These are phyloP conservation scores for Kokia cookei DNA, from an alignment of 441 rosid genomes.

Conservation along the genomic window DNA sequence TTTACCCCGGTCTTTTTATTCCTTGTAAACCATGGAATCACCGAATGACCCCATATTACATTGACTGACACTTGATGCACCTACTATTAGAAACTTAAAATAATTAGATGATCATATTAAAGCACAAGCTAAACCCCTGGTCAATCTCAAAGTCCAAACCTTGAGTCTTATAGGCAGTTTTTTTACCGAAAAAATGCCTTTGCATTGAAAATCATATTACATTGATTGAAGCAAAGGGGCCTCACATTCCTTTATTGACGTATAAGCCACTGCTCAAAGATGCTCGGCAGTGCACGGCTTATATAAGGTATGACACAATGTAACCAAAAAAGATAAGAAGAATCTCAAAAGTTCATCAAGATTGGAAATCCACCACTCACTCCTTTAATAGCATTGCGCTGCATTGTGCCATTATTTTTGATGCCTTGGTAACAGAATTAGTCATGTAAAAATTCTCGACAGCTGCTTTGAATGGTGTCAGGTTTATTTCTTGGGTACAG, in stretches of 20 bases:
- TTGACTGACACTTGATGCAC: no score
- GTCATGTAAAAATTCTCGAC: constrained; percentile 92
- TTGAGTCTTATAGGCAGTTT: no score
- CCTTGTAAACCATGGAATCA: no score
- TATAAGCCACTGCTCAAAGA: constrained; percentile 10
- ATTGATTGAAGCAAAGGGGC: constrained; percentile 1
- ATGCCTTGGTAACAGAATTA: constrained; percentile 84
- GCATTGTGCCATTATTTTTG: constrained; percentile 97
- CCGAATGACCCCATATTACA: no score
- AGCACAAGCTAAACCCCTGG: no score
- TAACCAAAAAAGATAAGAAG: constrained; percentile 4
- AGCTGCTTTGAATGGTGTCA: constrained; percentile 44
- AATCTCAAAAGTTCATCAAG: constrained; percentile 23
- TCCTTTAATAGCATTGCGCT: constrained; percentile 67
- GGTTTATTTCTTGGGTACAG: constrained; percentile 33
- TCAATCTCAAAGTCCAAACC: no score
- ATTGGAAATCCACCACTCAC: constrained; percentile 12
- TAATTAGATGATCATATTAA: no score
- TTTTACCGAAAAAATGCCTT: constrained; percentile 1
- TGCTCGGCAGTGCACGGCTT: constrained; percentile 19
- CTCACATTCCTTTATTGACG: constrained; percentile 27
- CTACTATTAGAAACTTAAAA: no score
- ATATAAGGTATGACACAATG: background rate
- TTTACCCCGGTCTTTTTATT: no score
- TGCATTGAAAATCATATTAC: constrained; percentile 7